Percentiles rank a stretch among this genome's conserved stretches.
These are phyloP conservation scores for Fusarium piperis DNA, from an alignment of 2,329 filamentous ascomycete genomes.

Conservation along the genomic window DNA sequence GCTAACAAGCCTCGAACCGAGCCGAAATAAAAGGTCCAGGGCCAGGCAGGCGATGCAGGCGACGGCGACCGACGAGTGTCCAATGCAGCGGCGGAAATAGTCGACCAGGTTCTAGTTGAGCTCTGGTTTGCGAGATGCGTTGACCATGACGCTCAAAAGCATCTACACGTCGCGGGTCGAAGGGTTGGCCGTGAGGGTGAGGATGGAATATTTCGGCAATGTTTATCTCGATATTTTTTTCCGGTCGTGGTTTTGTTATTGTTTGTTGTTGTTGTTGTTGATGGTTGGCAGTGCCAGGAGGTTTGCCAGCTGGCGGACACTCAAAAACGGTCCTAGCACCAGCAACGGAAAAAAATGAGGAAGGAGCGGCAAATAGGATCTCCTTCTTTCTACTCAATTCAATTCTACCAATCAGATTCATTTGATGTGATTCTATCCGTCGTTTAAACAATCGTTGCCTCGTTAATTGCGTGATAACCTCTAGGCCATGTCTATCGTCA, in stretches of 20 bases:
- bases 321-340: background rate
- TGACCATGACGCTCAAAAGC: constrained; percentile 4
- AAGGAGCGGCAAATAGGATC: constrained; percentile 8
- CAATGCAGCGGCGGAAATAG: background rate
- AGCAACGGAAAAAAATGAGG: background rate
- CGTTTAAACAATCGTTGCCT: background rate
- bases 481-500: background rate
- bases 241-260: background rate
- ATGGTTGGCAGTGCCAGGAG: background rate
- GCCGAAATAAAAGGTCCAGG: background rate
- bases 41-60: background rate
- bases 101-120: background rate
- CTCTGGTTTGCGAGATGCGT: background rate
- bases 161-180: background rate
- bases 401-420: background rate
- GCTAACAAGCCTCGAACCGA: background rate
- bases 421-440: constrained; percentile 9
- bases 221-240: background rate
- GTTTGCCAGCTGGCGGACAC: constrained; percentile 19
- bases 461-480: background rate
- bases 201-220: background rate
- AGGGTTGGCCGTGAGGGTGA: background rate
- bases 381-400: background rate
- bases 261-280: constrained; percentile 3
- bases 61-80: background rate